phyloP scores from a whole-genome alignment of 2,329 filamentous ascomycete species.

The Fusarium secorum region DNA sequence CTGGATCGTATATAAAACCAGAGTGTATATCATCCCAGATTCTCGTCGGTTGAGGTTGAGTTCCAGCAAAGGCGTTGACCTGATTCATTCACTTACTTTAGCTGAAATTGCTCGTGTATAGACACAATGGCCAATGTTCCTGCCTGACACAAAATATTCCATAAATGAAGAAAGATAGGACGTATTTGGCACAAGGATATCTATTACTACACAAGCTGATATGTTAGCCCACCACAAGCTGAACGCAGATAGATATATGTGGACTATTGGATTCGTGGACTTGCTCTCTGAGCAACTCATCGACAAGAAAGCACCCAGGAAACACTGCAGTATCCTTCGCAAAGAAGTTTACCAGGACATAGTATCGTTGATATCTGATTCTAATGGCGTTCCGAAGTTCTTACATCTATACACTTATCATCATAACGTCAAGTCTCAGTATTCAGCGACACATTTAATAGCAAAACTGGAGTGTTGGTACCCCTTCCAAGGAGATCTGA shows the following conservation, averaged over 20 bases:
- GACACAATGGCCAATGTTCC: background rate
- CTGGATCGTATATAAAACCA: no score
- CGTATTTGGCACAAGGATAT: no score
- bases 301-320: background rate
- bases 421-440: background rate
- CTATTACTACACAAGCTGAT: background rate
- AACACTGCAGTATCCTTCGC: no score
- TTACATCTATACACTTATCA: background rate
- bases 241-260: background rate
- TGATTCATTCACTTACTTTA: no score
- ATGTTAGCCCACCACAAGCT: background rate
- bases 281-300: background rate
- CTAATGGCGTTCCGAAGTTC: no score
- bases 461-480: background rate
- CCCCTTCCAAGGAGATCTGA: background rate
- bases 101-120: background rate
- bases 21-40: background rate
- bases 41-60: background rate
- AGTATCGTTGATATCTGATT: background rate
- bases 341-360: background rate
- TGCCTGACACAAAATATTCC: background rate
- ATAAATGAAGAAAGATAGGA: background rate
- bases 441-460: background rate
- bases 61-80: background rate
- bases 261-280: background rate